Evolutionary conservation across 768 basidiomycete genomes (phyloP).

Genomic region (Boletus pseudopeckii): DNA sequence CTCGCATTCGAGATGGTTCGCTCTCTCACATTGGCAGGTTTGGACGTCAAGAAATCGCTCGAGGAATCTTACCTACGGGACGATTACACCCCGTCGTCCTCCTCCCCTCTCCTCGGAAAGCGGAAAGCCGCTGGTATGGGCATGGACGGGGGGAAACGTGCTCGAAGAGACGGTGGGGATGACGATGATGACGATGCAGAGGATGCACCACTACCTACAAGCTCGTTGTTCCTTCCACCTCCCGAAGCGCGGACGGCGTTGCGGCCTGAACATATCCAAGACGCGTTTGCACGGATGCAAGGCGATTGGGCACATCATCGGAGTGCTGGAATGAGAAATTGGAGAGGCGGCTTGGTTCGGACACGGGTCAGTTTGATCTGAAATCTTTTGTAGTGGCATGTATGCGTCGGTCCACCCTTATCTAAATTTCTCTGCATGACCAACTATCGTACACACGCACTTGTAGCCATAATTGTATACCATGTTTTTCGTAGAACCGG

Average conservation of each 20-base stretch:
- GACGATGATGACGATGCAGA: conserved; percentile 57
- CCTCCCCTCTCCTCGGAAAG: conserved; percentile 65
- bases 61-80: conserved; percentile 70
- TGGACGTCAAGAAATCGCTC: conserved; percentile 76
- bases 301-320: conserved; percentile 77
- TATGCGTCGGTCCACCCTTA: too few relatives aligned
- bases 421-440: background rate
- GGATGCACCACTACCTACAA: conserved; percentile 63
- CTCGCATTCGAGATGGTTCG: conserved; percentile 97
- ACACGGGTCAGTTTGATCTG: conserved; percentile 78
- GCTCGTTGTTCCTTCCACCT: conserved; percentile 76
- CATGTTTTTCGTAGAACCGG: background rate
- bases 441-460: background rate
- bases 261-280: conserved; percentile 82
- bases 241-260: conserved; percentile 77
- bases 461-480: conserved; percentile 3
- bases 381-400: background rate
- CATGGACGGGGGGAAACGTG: conserved; percentile 42
- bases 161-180: conserved; percentile 46
- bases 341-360: conserved; percentile 80
- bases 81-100: conserved; percentile 44
- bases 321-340: conserved; percentile 85
- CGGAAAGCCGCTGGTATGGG: conserved; percentile 56
- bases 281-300: conserved; percentile 90
- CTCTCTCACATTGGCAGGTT: conserved; percentile 83